Evolutionary conservation across 2,329 filamentous ascomycete genomes (phyloP).

Genomic region (Purpureocillium takamizusanense): DNA sequence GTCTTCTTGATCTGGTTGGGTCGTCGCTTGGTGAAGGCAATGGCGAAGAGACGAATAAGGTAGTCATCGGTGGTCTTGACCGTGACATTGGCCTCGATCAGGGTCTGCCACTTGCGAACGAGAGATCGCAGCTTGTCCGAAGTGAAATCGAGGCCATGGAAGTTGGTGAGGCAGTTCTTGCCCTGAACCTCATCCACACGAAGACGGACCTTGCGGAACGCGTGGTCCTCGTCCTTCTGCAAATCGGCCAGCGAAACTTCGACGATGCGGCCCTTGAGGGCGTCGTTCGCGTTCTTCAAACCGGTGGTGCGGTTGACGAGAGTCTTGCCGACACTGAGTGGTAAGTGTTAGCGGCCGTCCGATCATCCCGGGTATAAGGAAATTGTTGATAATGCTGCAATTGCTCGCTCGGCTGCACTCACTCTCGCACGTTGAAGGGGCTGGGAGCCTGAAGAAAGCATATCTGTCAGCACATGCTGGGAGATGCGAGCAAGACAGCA

Average conservation of each 20-base stretch:
- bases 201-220: constrained; percentile 99
- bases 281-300: constrained; percentile 99
- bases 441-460: constrained; percentile 62
- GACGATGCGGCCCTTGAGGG: constrained; percentile 96
- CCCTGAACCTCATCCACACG: constrained; percentile 97
- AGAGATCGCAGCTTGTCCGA: constrained; percentile 99
- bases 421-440: constrained; percentile 95
- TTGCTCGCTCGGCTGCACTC: constrained; percentile 45
- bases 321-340: constrained; percentile 90
- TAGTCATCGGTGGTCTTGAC: constrained; percentile 99
- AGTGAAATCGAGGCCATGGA: constrained; percentile 99
- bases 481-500: not conserved
- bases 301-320: constrained; percentile 98
- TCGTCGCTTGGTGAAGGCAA: constrained; percentile 98
- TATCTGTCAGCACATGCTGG: constrained; percentile 6
- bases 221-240: constrained; percentile 99
- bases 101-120: constrained; percentile 98
- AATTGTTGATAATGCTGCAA: too few species aligned
- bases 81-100: constrained; percentile 99
- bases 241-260: constrained; percentile 98
- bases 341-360: constrained; percentile 6
- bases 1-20: constrained; percentile 99
- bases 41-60: constrained; percentile 97
- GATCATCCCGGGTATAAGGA: too few species aligned
- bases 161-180: constrained; percentile 99